Base-by-base conservation (phyloP, 2,329 filamentous ascomycete species). In the Sphaerostilbella broomeana region DNA sequence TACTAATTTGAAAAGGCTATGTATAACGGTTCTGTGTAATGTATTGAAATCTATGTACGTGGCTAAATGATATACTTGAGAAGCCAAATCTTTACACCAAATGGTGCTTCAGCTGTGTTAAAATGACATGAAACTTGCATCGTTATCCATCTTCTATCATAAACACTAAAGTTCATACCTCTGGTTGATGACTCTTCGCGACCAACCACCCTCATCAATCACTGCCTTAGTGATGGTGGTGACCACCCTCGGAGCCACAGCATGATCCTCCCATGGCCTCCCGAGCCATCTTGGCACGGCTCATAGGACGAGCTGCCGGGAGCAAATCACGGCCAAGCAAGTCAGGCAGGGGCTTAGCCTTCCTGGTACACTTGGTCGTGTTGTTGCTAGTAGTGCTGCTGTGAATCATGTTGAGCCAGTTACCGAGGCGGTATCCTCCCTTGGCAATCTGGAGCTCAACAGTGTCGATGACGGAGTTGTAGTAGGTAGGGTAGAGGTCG, bases 371-470 rank as follows among this genome's bases (percentile, higher is more conserved):
- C 16, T 38, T 42, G 4, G 34, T 13, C n/a, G 45, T 45, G 11
- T 48, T 43, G 44, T 52, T 55, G 32, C 46, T 39, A 13, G 48
- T 30, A 6, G 42, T 42, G 13, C 38, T 33, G 3, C 28, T 36
- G 31, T 55, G 51, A 15, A 58, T 46, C 35, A 44, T 38, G 42
- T 58, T 57, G 33, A 58, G 43, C 55, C 55, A 58, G 44, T 58
- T 56, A 4, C 44, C 56, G 4, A 58, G 47, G 35, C 57, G 49
- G 36, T 67, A 66, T 0, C 66, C 66, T 36, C 63, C 63, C 55
- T 69, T 69, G 7, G 65, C 63, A 18, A 69, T 64, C 54, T 69
- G 65, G 38, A 67, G 47, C 46, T 62, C 58, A 26, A 69, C 56
- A 11, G 64, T 62, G 8, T 57, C 59, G 38, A 58, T 53, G 12